These are phyloP conservation scores for Cicer arietinum DNA, from an alignment of 306 rosid species.

Conservation along the genomic window DNA sequence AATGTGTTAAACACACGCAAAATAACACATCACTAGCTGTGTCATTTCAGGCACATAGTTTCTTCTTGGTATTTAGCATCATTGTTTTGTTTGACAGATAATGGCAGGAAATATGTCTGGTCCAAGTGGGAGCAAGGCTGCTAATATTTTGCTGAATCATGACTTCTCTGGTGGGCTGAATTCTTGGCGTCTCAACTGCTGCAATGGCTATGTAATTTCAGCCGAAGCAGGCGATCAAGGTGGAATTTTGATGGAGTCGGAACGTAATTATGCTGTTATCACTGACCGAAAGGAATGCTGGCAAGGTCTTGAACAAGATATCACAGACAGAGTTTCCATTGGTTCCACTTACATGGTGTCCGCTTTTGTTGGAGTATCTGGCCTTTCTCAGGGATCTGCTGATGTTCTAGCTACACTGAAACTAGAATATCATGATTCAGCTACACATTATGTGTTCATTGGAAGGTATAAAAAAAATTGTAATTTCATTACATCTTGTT, in stretches of 20 bases:
- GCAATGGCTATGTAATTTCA: slow-evolving; percentile 69
- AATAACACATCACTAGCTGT: background rate
- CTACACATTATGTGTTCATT: slow-evolving; percentile 64
- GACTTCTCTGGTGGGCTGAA: slow-evolving; percentile 82
- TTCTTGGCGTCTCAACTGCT: slow-evolving; percentile 77
- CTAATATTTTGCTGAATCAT: slow-evolving; percentile 73
- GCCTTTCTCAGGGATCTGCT: slow-evolving; percentile 59
- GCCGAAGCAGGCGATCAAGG: slow-evolving; percentile 50
- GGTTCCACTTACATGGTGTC: slow-evolving; percentile 71
- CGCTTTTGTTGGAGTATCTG: slow-evolving; percentile 80
- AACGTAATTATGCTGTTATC: slow-evolving; percentile 65
- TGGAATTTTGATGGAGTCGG: slow-evolving; percentile 39
- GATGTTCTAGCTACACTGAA: slow-evolving; percentile 89
- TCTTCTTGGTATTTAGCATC: slow-evolving; percentile 25
- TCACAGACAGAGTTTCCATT: slow-evolving; percentile 59
- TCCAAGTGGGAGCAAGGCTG: slow-evolving; percentile 47
- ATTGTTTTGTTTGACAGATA: slow-evolving; percentile 52
- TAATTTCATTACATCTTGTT: slow-evolving; percentile 25
- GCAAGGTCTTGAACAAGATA: slow-evolving; percentile 97
- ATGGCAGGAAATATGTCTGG: slow-evolving; percentile 44
- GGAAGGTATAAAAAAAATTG: slow-evolving; percentile 64
- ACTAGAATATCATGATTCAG: slow-evolving; percentile 61
- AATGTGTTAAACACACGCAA: slow-evolving; percentile 20
- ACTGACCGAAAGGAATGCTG: slow-evolving; percentile 75
- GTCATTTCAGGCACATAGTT: slow-evolving; percentile 10